These are phyloP conservation scores for Lavandula angustifolia DNA, from an alignment of 257 asterid species.

Conservation along the genomic window DNA sequence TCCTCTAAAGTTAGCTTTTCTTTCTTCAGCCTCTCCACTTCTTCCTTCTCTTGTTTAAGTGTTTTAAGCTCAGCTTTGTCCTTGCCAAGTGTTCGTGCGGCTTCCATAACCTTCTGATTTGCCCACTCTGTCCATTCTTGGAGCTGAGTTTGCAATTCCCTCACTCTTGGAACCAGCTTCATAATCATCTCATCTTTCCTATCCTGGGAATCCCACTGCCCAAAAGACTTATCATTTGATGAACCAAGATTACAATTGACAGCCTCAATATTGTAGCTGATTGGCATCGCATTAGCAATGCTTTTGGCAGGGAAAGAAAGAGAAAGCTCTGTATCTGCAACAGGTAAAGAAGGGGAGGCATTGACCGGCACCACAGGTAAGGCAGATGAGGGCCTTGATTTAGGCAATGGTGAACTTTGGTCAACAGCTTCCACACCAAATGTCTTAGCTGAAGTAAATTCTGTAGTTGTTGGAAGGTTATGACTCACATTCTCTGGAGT, in stretches of 20 bases:
- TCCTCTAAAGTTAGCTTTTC: conserved; percentile 79
- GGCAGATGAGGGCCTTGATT: conserved; percentile 43
- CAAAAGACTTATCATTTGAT: conserved; percentile 44
- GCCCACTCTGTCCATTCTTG: conserved; percentile 99
- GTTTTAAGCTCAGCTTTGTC: conserved; percentile 89
- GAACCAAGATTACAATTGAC: conserved; percentile 41
- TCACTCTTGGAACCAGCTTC: conserved; percentile 72
- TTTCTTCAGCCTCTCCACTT: conserved; percentile 81
- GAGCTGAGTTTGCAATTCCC: conserved; percentile 78
- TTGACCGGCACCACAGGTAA: conserved; percentile 35
- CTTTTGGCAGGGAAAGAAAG: conserved; percentile 73
- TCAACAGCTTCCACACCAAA: conserved; percentile 47
- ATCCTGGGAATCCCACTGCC: conserved; percentile 61
- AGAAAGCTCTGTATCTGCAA: conserved; percentile 86
- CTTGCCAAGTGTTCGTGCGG: conserved; percentile 82
- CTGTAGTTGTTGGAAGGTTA: conserved; percentile 43
- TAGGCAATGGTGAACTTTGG: conserved; percentile 39
- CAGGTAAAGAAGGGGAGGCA: conserved; percentile 49
- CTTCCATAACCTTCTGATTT: conserved; percentile 98
- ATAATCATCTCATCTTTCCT: conserved; percentile 81
- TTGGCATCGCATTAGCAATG: conserved; percentile 52
- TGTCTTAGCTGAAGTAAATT: conserved; percentile 50
- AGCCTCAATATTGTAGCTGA: conserved; percentile 46
- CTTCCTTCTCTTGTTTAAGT: conserved; percentile 90
- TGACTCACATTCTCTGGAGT: conserved; percentile 45